A percentile compares a stretch with the other conserved stretches of the same genome.
phyloP scores from a whole-genome alignment of 2,329 filamentous ascomycete genomes.

The Pyricularia pennisetigena region DNA sequence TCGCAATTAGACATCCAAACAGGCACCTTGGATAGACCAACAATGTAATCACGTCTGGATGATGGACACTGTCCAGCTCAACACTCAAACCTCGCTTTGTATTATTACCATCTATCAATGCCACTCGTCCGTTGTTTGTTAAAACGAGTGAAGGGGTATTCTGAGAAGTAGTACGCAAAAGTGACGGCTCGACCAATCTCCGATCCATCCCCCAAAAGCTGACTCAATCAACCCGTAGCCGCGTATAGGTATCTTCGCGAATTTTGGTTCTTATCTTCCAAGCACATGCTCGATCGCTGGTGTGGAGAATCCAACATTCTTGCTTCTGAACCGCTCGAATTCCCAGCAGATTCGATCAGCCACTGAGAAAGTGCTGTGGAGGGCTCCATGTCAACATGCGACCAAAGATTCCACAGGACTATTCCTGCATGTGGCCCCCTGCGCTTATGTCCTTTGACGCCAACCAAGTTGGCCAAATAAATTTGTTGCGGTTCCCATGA shows the following conservation, averaged over 20 bases:
- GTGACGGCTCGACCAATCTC: not conserved
- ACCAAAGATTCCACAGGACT: not conserved
- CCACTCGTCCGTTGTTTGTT: not conserved
- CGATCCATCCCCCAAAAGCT: not conserved
- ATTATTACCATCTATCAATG: conserved; percentile 1
- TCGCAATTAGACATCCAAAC: not conserved
- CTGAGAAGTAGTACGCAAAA: conserved; percentile 1
- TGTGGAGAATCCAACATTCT: not conserved
- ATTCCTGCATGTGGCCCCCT: not conserved
- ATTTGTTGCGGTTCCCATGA: not conserved
- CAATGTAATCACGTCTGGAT: not conserved
- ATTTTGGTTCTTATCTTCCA: not conserved
- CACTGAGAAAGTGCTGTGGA: not conserved
- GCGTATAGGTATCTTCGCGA: not conserved
- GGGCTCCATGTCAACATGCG: not conserved
- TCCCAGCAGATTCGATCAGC: not conserved
- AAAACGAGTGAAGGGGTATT: not conserved
- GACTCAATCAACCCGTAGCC: not conserved
- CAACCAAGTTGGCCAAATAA: not conserved
- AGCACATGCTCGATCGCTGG: not conserved
- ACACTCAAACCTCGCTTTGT: not conserved
- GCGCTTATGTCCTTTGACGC: not conserved
- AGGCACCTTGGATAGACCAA: not conserved
- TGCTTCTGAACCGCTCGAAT: not conserved
- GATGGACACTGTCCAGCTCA: not conserved